phyloP scores from a whole-genome alignment of 768 basidiomycete species.

The Rhizopogon vesiculosus region DNA sequence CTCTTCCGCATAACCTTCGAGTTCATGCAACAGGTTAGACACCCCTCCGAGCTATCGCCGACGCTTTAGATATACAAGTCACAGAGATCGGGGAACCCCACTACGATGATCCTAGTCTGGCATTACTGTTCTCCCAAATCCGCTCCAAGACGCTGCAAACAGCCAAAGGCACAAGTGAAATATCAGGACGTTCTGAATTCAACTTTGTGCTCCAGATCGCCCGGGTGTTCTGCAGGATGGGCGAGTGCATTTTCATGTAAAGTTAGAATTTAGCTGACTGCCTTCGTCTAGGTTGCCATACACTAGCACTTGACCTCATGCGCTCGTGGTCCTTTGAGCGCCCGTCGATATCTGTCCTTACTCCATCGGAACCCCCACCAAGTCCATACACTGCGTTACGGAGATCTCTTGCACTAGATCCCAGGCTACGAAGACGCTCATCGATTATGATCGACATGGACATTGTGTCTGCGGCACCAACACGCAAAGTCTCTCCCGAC shows the following conservation, averaged over 20 bases:
- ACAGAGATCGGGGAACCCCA: constrained; percentile 76
- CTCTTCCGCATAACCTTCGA: neutral
- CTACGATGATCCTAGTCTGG: constrained; percentile 92
- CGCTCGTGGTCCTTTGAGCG: constrained; percentile 89
- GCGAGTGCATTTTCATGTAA: constrained; percentile 38
- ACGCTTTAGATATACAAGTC: constrained; percentile 47
- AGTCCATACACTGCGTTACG: constrained; percentile 40
- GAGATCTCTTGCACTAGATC: constrained; percentile 44
- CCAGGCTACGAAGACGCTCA: constrained; percentile 53
- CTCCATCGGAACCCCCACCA: constrained; percentile 21
- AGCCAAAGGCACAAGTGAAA: constrained; percentile 88
- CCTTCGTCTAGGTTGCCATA: constrained; percentile 71
- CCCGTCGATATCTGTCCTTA: constrained; percentile 44
- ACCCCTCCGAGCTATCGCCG: constrained; percentile 70
- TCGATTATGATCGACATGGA: constrained; percentile 92
- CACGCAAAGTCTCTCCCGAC: constrained; percentile 49
- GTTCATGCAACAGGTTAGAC: constrained; percentile 39
- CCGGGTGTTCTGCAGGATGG: constrained; percentile 92
- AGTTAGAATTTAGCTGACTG: neutral
- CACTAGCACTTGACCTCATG: constrained; percentile 85
- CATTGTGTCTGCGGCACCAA: constrained; percentile 55
- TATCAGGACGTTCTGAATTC: constrained; percentile 84
- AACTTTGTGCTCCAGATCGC: constrained; percentile 95
- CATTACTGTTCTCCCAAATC: constrained; percentile 85
- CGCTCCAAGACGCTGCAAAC: constrained; percentile 90